phyloP scores from a whole-genome alignment of 1,284 basidiomycete species.

The Gomphus sp. region DNA sequence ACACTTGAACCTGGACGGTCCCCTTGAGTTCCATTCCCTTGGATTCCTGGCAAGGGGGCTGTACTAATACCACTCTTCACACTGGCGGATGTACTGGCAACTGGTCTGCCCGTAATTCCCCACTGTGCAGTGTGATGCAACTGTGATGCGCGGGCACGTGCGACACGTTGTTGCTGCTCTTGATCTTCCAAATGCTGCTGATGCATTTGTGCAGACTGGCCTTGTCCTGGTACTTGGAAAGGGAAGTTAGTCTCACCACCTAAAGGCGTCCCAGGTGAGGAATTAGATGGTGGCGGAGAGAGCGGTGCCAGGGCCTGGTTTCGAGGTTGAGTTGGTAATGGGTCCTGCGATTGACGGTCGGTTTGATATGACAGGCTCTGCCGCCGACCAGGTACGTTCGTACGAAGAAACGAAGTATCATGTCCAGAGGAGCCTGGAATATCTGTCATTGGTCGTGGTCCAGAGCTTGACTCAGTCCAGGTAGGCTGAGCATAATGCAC shows the following conservation, averaged over 20 bases:
- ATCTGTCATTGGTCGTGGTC: neutral
- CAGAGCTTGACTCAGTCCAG: constrained; percentile 1
- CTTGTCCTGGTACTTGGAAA: constrained; percentile 3
- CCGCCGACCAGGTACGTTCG: neutral
- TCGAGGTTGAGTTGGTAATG: constrained; percentile 27
- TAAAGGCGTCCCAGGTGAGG: constrained; percentile 17
- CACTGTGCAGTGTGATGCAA: constrained; percentile 9
- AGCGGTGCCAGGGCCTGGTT: constrained; percentile 35
- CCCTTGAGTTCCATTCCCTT: neutral
- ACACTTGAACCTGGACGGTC: constrained; percentile 33
- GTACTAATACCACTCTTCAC: neutral
- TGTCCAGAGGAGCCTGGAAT: neutral
- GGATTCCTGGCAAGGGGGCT: neutral
- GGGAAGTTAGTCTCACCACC: neutral
- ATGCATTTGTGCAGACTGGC: neutral
- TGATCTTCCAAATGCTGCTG: constrained; percentile 12
- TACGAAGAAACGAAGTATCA: constrained; percentile 5
- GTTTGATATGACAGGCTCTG: constrained; percentile 15
- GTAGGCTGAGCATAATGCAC: constrained; percentile 8
- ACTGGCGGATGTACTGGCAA: neutral
- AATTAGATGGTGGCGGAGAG: constrained; percentile 36
- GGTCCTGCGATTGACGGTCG: constrained; percentile 22
- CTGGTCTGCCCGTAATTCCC: neutral
- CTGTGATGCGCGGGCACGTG: constrained; percentile 2
- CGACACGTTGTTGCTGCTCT: constrained; percentile 18